phyloP scores from a whole-genome alignment of 192 early-diverging fungal species.

The Lunasporangiospora selenospora region DNA sequence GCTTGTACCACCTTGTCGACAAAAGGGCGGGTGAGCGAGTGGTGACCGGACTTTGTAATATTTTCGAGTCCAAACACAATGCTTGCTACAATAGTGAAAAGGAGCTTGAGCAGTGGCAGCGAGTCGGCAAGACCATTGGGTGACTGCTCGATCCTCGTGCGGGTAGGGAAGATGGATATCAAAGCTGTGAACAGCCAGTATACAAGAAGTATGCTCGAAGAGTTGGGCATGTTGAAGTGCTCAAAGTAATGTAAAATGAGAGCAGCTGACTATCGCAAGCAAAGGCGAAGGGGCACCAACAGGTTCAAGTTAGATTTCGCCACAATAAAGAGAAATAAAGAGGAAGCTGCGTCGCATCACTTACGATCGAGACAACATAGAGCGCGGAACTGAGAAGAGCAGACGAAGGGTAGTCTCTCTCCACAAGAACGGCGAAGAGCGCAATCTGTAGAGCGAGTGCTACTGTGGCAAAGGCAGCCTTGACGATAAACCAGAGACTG shows the following conservation, averaged over 20 bases:
- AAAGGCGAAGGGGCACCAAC: constrained; percentile 3
- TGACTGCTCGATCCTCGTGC: constrained; percentile 8
- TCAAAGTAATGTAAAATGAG: constrained; percentile 10
- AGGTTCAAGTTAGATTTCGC: constrained; percentile 4
- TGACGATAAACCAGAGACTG: constrained; percentile 4
- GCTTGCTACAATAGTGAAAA: constrained; percentile 19
- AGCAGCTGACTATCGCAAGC: constrained; percentile 5
- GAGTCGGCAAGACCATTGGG: constrained; percentile 10
- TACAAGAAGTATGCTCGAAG: constrained; percentile 2
- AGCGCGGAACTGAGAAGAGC: constrained; percentile 3
- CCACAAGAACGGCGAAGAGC: constrained; percentile 2
- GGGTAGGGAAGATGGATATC: constrained; percentile 16
- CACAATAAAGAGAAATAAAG: constrained; percentile 3
- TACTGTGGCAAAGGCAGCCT: constrained; percentile 4
- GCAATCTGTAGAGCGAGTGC: constrained; percentile 4
- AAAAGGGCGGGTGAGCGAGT: not conserved
- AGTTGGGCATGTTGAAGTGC: constrained; percentile 23
- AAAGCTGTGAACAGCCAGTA: constrained; percentile 15
- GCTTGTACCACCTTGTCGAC: not conserved
- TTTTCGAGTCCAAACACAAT: constrained; percentile 15
- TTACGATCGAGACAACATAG: constrained; percentile 5
- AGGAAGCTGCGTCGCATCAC: not conserved
- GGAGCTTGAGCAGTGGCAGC: constrained; percentile 10
- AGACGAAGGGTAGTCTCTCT: constrained; percentile 4
- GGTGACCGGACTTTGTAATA: constrained; percentile 4